Conservation (phyloP, 2,329 filamentous ascomycete genomes). For the Exserohilum rostratum region DNA sequence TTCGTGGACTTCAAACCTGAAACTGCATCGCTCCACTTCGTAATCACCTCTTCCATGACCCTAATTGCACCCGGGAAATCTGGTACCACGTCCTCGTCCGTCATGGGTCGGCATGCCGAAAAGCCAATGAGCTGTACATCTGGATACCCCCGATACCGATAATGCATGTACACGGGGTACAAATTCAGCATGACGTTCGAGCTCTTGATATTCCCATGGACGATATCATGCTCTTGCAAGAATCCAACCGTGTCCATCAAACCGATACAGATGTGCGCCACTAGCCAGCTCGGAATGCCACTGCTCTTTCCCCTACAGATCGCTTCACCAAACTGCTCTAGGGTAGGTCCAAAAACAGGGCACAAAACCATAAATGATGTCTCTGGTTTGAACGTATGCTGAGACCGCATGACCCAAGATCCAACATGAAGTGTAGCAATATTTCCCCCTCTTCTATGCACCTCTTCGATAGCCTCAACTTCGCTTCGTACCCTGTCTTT, state of each 20-base stretch:
- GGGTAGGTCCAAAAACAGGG: constrained; percentile 17
- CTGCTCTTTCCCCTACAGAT: neutral
- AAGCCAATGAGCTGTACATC: constrained; percentile 18
- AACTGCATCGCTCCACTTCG: constrained; percentile 9
- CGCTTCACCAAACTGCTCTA: constrained; percentile 12
- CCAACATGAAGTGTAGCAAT: constrained; percentile 1
- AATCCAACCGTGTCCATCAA: constrained; percentile 13
- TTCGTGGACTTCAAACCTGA: neutral
- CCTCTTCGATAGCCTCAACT: neutral
- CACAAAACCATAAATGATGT: constrained; percentile 11
- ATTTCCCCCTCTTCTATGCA: neutral
- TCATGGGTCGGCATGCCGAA: neutral
- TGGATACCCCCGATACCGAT: constrained; percentile 19
- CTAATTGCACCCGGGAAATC: constrained; percentile 8
- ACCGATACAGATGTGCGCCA: constrained; percentile 19
- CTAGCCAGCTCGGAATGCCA: constrained; percentile 13
- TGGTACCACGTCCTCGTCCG: neutral
- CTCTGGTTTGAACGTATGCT: neutral
- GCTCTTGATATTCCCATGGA: constrained; percentile 5
- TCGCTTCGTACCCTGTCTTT: neutral
- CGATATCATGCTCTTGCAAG: constrained; percentile 8
- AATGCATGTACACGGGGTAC: constrained; percentile 5
- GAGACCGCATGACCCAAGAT: neutral
- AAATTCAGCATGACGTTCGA: constrained; percentile 15
- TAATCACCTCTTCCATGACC: constrained; percentile 9